A percentile compares a stretch with the other conserved stretches of the same genome.
Evolutionary conservation across 176 grass and related monocot species (phyloP).

Genomic region (Raddia distichophylla): DNA sequence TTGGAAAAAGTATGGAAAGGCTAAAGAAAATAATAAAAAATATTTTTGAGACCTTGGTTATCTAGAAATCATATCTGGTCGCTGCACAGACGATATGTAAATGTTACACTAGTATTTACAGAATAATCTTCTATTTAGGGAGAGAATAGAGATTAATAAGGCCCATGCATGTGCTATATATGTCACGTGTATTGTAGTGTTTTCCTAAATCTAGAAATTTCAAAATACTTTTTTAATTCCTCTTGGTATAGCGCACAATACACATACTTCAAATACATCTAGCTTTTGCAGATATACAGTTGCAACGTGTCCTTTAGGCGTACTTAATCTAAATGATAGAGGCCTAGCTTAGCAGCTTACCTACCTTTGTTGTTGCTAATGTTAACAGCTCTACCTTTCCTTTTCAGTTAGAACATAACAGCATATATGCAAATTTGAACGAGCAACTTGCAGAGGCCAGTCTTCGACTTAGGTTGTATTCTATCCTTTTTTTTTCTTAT

Average conservation of each 20-base stretch:
- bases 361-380: constrained; percentile 8
- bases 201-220: background rate
- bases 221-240: background rate
- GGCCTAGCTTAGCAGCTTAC: background rate
- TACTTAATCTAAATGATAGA: constrained; percentile 15
- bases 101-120: background rate
- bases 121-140: background rate
- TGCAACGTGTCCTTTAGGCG: background rate
- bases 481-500: constrained; percentile 8
- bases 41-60: too few relatives aligned
- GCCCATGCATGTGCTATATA: constrained; percentile 1
- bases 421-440: constrained; percentile 75
- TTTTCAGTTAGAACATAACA: constrained; percentile 81
- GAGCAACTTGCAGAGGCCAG: constrained; percentile 80
- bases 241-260: background rate
- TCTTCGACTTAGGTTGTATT: constrained; percentile 68
- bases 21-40: too few relatives aligned
- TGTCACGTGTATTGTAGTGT: background rate
- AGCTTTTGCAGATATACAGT: background rate
- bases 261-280: background rate
- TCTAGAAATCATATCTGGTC: background rate
- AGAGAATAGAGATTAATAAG: background rate
- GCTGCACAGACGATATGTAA: background rate
- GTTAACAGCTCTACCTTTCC: constrained; percentile 3
- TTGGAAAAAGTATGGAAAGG: too few relatives aligned